Conservation (phyloP, 2,329 filamentous ascomycete genomes). For the Diplodia scrobiculata region DNA sequence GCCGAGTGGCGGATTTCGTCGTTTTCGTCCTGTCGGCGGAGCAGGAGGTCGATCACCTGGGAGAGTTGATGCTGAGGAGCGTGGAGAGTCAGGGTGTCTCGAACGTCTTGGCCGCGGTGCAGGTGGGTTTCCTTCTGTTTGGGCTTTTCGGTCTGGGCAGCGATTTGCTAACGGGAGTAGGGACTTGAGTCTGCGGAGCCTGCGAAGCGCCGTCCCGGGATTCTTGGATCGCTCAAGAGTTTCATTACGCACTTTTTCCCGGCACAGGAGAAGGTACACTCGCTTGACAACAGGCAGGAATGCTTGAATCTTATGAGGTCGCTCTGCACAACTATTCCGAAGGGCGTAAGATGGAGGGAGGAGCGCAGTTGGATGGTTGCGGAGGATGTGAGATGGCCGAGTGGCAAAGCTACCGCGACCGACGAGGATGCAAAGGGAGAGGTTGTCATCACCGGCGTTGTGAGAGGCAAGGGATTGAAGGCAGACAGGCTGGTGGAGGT, state of each 20-base stretch:
- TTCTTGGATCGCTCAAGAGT: slow-evolving; percentile 81
- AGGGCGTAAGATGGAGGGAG: slow-evolving; percentile 93
- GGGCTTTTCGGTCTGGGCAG: not conserved
- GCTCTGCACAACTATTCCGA: slow-evolving; percentile 86
- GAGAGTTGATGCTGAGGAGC: slow-evolving; percentile 80
- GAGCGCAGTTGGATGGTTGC: slow-evolving; percentile 94
- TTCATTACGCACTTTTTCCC: slow-evolving; percentile 96
- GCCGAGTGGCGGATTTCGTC: slow-evolving; percentile 87
- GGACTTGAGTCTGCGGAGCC: slow-evolving; percentile 76
- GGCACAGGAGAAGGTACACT: slow-evolving; percentile 86
- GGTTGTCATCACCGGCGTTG: slow-evolving; percentile 77
- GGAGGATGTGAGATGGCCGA: slow-evolving; percentile 75
- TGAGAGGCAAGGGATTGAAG: slow-evolving; percentile 84
- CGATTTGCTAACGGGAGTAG: slow-evolving; percentile 29
- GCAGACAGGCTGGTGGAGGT: slow-evolving; percentile 87
- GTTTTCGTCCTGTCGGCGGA: slow-evolving; percentile 80
- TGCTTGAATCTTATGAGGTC: slow-evolving; percentile 88
- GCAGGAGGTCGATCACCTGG: slow-evolving; percentile 79
- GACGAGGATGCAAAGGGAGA: slow-evolving; percentile 57
- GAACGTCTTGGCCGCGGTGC: slow-evolving; percentile 82
- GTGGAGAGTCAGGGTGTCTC: slow-evolving; percentile 94
- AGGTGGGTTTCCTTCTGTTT: slow-evolving; percentile 42
- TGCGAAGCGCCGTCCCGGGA: slow-evolving; percentile 73
- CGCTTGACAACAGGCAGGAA: slow-evolving; percentile 83
- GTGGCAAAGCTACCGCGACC: slow-evolving; percentile 47